A percentile compares a stretch with the other conserved stretches of the same genome.
Evolutionary conservation across 2,329 filamentous ascomycete species (phyloP).

Genomic region (Penicillium psychrosexuale): DNA sequence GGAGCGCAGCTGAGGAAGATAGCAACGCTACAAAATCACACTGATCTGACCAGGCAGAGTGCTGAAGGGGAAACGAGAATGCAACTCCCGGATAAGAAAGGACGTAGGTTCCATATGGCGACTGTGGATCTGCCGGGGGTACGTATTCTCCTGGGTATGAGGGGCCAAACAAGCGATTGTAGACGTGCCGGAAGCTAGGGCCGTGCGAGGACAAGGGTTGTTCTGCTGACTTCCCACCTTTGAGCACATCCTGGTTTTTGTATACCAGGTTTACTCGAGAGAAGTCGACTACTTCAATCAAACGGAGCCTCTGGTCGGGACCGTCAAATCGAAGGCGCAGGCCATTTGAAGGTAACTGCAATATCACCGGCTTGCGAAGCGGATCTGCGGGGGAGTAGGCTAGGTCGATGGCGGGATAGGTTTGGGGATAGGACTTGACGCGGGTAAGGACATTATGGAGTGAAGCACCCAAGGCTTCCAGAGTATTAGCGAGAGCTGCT

Average conservation of each 20-base stretch:
- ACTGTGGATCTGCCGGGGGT: conserved; percentile 52
- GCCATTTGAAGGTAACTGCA: conserved; percentile 79
- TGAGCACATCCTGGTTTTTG: conserved; percentile 75
- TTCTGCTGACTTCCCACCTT: conserved; percentile 43
- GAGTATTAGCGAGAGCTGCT: conserved; percentile 23
- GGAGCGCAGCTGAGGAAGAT: conserved; percentile 70
- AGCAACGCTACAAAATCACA: conserved; percentile 83
- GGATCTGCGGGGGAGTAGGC: conserved; percentile 74
- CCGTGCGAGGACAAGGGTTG: conserved; percentile 48
- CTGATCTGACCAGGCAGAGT: conserved; percentile 67
- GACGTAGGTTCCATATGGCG: conserved; percentile 71
- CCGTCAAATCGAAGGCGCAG: conserved; percentile 90
- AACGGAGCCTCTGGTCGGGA: conserved; percentile 80
- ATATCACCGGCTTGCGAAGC: conserved; percentile 68
- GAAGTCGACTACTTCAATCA: conserved; percentile 91
- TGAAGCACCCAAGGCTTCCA: conserved; percentile 77
- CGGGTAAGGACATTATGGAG: conserved; percentile 85
- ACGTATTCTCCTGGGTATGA: conserved; percentile 94
- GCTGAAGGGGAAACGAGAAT: conserved; percentile 79
- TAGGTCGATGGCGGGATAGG: conserved; percentile 79
- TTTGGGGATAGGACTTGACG: conserved; percentile 80
- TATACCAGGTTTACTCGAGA: conserved; percentile 79
- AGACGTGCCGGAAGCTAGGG: conserved; percentile 83
- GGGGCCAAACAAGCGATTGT: conserved; percentile 87
- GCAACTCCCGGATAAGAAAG: conserved; percentile 92